A percentile compares a stretch with the other conserved stretches of the same genome.
phyloP scores from a whole-genome alignment of 805 yeast species.

The Saturnispora sanitii region DNA sequence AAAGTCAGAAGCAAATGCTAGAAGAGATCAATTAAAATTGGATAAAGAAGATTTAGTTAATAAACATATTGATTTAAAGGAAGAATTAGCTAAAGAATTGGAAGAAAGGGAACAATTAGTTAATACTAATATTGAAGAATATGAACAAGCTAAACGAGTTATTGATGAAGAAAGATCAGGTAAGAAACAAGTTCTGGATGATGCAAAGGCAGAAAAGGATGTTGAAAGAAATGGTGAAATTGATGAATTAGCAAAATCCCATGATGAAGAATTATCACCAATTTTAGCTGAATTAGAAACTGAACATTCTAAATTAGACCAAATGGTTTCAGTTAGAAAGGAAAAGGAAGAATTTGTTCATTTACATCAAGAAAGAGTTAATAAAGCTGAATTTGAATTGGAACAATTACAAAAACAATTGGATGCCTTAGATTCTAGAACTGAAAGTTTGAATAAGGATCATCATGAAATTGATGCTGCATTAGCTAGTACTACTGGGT shows the following conservation, averaged over 20 bases:
- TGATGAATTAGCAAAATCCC: conserved; percentile 38
- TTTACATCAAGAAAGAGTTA: conserved; percentile 37
- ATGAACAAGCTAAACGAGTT: conserved; percentile 32
- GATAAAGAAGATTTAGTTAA: conserved; percentile 37
- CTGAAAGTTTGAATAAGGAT: conserved; percentile 32
- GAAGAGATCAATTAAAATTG: conserved; percentile 39
- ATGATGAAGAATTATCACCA: conserved; percentile 47
- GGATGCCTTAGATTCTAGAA: conserved; percentile 32
- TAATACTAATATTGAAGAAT: conserved; percentile 29
- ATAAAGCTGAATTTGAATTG: conserved; percentile 32
- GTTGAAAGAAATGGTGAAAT: conserved; percentile 38
- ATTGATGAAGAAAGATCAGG: conserved; percentile 34
- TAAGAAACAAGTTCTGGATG: conserved; percentile 34
- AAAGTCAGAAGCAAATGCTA: conserved; percentile 26
- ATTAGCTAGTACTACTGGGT: conserved; percentile 24
- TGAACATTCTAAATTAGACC: conserved; percentile 41
- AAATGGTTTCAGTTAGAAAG: conserved; percentile 40
- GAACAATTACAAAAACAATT: conserved; percentile 37
- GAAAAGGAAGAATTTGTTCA: conserved; percentile 35
- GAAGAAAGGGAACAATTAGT: conserved; percentile 36
- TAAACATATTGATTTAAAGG: conserved; percentile 28
- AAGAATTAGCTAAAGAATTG: conserved; percentile 30
- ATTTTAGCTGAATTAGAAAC: conserved; percentile 39
- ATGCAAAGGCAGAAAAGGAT: conserved; percentile 35
- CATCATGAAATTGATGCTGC: conserved; percentile 6